Conservation (phyloP, 768 basidiomycete species). For the Tylopilus subfusipes region DNA sequence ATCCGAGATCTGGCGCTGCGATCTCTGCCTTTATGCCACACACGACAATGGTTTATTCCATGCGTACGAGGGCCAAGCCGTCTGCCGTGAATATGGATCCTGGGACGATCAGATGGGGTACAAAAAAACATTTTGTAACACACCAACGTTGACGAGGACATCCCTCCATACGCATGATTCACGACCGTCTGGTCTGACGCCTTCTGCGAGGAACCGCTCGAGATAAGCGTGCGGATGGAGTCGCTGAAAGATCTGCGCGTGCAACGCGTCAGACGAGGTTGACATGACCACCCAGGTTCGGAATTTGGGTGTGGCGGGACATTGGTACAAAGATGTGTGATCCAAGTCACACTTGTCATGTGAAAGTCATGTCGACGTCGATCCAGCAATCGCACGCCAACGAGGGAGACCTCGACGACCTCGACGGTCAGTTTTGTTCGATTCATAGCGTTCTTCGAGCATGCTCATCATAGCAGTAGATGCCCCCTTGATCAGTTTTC, state of each 20-base stretch:
- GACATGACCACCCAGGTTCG: no score
- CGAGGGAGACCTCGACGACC: slow-evolving; percentile 40
- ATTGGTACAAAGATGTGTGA: no score
- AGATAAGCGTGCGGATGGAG: slow-evolving; percentile 88
- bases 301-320: no score
- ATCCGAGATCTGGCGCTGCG: slow-evolving; percentile 74
- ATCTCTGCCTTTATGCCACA: slow-evolving; percentile 97
- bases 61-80: slow-evolving; percentile 84
- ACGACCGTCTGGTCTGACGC: slow-evolving; percentile 81
- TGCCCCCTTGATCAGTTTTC: slow-evolving; percentile 48
- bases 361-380: no score
- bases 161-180: slow-evolving; percentile 67
- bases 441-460: no score
- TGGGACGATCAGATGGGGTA: slow-evolving; percentile 31
- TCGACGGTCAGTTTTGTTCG: slow-evolving; percentile 35
- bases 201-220: slow-evolving; percentile 76
- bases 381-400: slow-evolving; percentile 21
- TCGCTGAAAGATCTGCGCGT: slow-evolving; percentile 66
- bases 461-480: slow-evolving; percentile 32
- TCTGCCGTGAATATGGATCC: slow-evolving; percentile 94
- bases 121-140: slow-evolving; percentile 29
- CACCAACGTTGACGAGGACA: slow-evolving; percentile 76
- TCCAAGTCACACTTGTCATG: not conserved
- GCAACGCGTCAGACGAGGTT: slow-evolving; percentile 25
- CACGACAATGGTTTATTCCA: slow-evolving; percentile 94